Evolutionary conservation across 2,329 filamentous ascomycete species (phyloP), one percentile per base, ranked within the genome.

Genomic region (Alternaria longipes): DNA sequence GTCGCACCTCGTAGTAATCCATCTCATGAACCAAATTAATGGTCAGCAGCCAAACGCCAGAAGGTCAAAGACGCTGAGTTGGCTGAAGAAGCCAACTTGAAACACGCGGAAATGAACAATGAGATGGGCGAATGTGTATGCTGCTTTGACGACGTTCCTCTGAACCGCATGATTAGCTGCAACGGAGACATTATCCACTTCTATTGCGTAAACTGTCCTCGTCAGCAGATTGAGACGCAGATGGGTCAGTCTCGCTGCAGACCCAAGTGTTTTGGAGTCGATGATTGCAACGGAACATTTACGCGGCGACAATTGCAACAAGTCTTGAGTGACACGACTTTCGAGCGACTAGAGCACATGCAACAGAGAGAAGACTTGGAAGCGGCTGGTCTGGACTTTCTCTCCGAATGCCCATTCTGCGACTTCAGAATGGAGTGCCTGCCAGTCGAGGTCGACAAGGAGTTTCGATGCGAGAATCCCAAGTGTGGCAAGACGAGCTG

Each of bases 331-430:
- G 79, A 84, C 7, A 86, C 85, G 46, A 81, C 88, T 0, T 81
- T 86, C 30, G 80, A 84, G 3, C 90, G 89, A 8, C 81, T 97
- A 3, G 90, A 91, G 57, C 84, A 87, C 22, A 85, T 94, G 53
- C 90, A 94, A 73, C 89, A 91, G 74, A 87, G 91, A 69, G 85
- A 89, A 18, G 85, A 87, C 24, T 82, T 97, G 40, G 85, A 87
- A n/a, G 82, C 87, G 62, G 91, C 92, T 1, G 87, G 84, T 0
- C 84, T 96, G 36, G 88, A 93, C 41, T 87, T 89, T 62, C 84
- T 97, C 2, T 90, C 86, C 32, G 87, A 86, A 32, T 97, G 93
- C 67, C 92, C 92, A 0, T 95, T 93, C 72, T 97, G 93, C 75
- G 88, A 91, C 22, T 96, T 87, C 80, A 92, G 91, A 42, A 91